Evolutionary conservation across 345 rosid species (phyloP).

Genomic region (Erucastrum elatum): DNA sequence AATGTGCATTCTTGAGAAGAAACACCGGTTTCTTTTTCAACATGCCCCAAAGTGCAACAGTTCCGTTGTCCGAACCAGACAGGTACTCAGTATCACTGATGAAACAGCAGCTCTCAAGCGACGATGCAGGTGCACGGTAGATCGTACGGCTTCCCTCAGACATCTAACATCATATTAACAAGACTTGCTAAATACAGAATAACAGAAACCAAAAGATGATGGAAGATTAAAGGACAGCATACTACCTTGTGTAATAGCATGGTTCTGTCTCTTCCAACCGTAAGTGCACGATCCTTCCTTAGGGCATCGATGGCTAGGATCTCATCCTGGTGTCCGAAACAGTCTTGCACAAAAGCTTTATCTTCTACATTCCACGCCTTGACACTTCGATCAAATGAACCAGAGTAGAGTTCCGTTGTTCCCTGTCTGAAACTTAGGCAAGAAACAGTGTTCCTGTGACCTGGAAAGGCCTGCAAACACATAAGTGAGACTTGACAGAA

Average conservation of each 20-base stretch:
- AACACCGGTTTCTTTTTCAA: slow-evolving; percentile 73
- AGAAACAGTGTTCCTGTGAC: slow-evolving; percentile 85
- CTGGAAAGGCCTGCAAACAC: slow-evolving; percentile 80
- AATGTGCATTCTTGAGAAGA: slow-evolving; percentile 80
- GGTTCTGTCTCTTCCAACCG: slow-evolving; percentile 85
- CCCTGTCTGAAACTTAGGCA: slow-evolving; percentile 87
- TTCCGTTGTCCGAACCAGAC: slow-evolving; percentile 96
- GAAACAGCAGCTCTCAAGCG: slow-evolving; percentile 92
- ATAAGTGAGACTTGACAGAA: slow-evolving; percentile 21
- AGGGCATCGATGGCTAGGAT: slow-evolving; percentile 70
- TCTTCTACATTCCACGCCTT: slow-evolving; percentile 94
- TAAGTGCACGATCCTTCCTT: slow-evolving; percentile 72
- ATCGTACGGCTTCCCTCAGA: slow-evolving; percentile 71
- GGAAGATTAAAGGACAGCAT: neutral
- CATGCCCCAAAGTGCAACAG: slow-evolving; percentile 69
- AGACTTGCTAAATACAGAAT: slow-evolving; percentile 28
- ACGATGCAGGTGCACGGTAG: slow-evolving; percentile 76
- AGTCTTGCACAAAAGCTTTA: slow-evolving; percentile 70
- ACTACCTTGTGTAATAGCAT: slow-evolving; percentile 60
- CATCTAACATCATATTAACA: slow-evolving; percentile 50
- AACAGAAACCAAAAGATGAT: slow-evolving; percentile 6
- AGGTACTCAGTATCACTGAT: slow-evolving; percentile 77
- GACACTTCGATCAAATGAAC: slow-evolving; percentile 84
- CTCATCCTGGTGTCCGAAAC: slow-evolving; percentile 89
- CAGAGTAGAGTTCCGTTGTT: slow-evolving; percentile 86